phyloP scores from a whole-genome alignment of 257 asterid genomes.

The Agastache rugosa region DNA sequence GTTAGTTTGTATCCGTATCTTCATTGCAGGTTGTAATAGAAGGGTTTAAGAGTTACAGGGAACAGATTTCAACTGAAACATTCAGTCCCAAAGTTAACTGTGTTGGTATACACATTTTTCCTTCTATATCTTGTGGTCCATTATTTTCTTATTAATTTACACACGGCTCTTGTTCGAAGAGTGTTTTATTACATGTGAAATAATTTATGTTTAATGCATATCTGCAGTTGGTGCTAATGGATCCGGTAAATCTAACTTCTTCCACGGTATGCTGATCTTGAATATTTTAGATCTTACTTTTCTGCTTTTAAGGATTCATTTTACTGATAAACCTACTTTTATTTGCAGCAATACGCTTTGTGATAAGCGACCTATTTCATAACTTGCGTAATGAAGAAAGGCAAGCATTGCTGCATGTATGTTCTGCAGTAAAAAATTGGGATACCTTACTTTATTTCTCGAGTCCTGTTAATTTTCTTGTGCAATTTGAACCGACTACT shows the following conservation, averaged over 20 bases:
- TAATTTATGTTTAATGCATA: slow-evolving; percentile 28
- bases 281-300: slow-evolving; percentile 15
- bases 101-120: slow-evolving; percentile 63
- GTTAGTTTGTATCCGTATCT: slow-evolving; percentile 22
- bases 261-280: slow-evolving; percentile 68
- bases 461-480: slow-evolving; percentile 8
- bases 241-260: slow-evolving; percentile 96
- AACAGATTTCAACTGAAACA: slow-evolving; percentile 84
- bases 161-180: slow-evolving; percentile 12
- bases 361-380: slow-evolving; percentile 91
- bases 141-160: background rate
- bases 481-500: slow-evolving; percentile 14
- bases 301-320: slow-evolving; percentile 8
- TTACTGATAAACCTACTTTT: slow-evolving; percentile 25
- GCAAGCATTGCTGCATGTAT: slow-evolving; percentile 90
- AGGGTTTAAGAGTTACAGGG: slow-evolving; percentile 97
- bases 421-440: slow-evolving; percentile 42
- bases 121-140: slow-evolving; percentile 3
- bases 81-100: slow-evolving; percentile 96
- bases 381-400: slow-evolving; percentile 94
- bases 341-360: slow-evolving; percentile 89
- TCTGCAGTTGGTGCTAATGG: slow-evolving; percentile 98
- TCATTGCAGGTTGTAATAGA: slow-evolving; percentile 80
- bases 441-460: slow-evolving; percentile 6
- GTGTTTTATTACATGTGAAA: slow-evolving; percentile 17